These are phyloP conservation scores for Graphiopsis chlorocephala DNA, from an alignment of 2,329 filamentous ascomycete genomes.

Conservation along the genomic window DNA sequence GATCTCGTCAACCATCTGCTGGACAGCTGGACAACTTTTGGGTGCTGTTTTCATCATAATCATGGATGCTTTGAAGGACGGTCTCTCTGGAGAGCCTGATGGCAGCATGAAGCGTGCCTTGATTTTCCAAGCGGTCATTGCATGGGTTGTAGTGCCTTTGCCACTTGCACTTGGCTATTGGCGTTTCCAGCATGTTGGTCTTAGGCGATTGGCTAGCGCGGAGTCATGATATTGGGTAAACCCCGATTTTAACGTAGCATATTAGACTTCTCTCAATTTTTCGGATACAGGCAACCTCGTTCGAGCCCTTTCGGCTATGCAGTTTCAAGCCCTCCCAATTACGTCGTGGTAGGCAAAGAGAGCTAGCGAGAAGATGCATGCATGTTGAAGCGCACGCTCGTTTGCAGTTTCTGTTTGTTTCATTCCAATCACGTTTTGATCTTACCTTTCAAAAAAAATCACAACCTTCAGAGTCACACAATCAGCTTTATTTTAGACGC, in stretches of 20 bases:
- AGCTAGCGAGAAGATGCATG: background rate
- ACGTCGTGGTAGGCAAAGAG: background rate
- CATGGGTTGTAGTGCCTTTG: slow-evolving; percentile 62
- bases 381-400: background rate
- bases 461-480: background rate
- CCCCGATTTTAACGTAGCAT: no score
- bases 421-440: background rate
- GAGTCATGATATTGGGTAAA: background rate
- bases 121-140: slow-evolving; percentile 74
- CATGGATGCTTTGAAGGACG: slow-evolving; percentile 68
- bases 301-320: no score
- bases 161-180: slow-evolving; percentile 65
- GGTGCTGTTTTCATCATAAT: slow-evolving; percentile 83
- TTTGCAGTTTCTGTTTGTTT: background rate
- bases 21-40: slow-evolving; percentile 81
- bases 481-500: no score
- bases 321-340: background rate
- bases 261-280: no score
- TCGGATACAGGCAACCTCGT: no score
- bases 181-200: slow-evolving; percentile 14
- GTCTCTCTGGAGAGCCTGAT: slow-evolving; percentile 32
- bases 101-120: slow-evolving; percentile 71
- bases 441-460: background rate
- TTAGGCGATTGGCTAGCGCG: slow-evolving; percentile 5
- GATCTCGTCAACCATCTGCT: slow-evolving; percentile 77